Evolutionary conservation across 1,139 yeast genomes (phyloP), one percentile per base, ranked within the genome.

Genomic region (Pichia sp.): DNA sequence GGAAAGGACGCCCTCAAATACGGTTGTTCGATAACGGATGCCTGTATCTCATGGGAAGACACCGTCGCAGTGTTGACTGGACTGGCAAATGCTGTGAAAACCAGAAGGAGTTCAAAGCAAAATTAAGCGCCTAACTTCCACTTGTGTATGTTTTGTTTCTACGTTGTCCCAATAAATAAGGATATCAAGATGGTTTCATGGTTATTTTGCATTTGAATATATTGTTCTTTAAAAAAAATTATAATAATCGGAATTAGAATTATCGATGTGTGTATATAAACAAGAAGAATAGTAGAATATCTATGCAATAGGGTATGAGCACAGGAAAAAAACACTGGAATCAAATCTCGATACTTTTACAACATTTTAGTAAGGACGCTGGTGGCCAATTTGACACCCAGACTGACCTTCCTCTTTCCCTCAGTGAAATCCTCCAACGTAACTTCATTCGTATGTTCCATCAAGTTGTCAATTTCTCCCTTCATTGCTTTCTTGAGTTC

Each of bases 21-120:
- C 73, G 98, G 98, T 56, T 88, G 93, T 64, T 88, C 96, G 50
- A 92, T 93, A 67, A 93, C 99, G 40, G 98, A 93, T 72, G 97
- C 97, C 42, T 93, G 99, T 78, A 90, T 93, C 61, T 81, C 88
- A 63, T 89, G 96, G 88, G 92, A 87, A 48, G 79, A 82, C 57
- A 92, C 98, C 42, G 90, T 80, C 59, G 76, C 74, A 15, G 93
- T 89, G 52, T 78, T 93, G 65, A 78, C 79, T 57, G 75, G 75
- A 44, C 80, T 93, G 65, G 85, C 97, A 32, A 80, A 80, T 55
- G 95, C 96, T 56, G 93, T 92, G 42, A 82, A 82, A 70, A 78
- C 78, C 56, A 85, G 96, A 78, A 85, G 97, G 76, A 50, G 45
- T 42, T 47, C 52, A 41, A 47, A 56, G 34, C 45, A 52, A 1